Base-by-base conservation (phyloP, 148 eudicot genomes). In the Bassia scoparia region DNA sequence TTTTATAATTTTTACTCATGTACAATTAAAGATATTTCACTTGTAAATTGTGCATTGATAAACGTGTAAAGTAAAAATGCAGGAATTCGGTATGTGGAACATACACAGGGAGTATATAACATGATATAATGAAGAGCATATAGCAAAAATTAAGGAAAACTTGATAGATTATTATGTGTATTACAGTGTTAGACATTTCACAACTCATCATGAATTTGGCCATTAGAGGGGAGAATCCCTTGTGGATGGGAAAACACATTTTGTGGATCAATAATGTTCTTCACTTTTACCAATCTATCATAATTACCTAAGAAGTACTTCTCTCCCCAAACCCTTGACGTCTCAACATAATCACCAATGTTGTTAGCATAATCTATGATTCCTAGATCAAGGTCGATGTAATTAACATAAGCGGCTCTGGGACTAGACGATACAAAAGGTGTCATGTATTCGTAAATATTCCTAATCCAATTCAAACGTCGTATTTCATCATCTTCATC, bases 351-450 rank as follows among this genome's bases (percentile, higher is more conserved):
- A 70, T 34, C 33, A 23, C 26, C 38, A 20, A 34, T 9, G 24
- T 2, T 26, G 30, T 43, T 31, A 0, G 29, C 17, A 13, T 12
- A 12, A 8, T 63, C 70, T 4, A 41, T 74, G 4, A 63, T 74
- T 21, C 87, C 87, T 31, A 86, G 71, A 66, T 86, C 89, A 62
- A 84, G 81, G 41, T 87, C 89, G 13, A 83, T 61, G 44, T 82
- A 84, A 53, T 84, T 87, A 20, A 87, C 65, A 72, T 82, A 84
- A n/a, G 87, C 81, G 4, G 69, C 76, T 68, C 87, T 78, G 26
- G 89, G 87, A 27, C 44, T 69, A 33, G 77, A 78, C 16, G 83
- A 71, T 27, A 87, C 89, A 71, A 56, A 80, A 16, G 81, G 81
- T 38, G 83, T 74, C 79, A 84, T 75, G 62, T 77, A 84, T 1